phyloP scores from a whole-genome alignment of 805 yeast species.

The Hanseniaspora clermontiae region DNA sequence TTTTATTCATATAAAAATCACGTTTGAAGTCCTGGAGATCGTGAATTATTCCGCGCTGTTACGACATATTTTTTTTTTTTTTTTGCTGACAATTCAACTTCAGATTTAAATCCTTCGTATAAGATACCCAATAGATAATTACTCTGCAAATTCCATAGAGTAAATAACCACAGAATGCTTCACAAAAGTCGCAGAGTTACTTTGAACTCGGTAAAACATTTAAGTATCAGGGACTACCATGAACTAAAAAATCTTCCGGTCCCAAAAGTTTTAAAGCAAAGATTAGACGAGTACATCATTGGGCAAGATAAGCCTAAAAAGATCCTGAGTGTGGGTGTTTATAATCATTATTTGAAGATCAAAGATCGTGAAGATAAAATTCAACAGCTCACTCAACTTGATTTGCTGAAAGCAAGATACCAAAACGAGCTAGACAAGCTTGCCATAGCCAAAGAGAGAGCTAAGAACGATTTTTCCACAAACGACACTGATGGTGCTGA shows the following conservation, averaged over 20 bases:
- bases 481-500: slow-evolving; percentile 16
- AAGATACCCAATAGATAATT: not conserved
- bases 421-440: slow-evolving; percentile 6
- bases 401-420: slow-evolving; percentile 18
- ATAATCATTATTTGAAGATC: slow-evolving; percentile 42
- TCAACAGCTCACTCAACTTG: slow-evolving; percentile 23
- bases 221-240: too few relatives aligned
- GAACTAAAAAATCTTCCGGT: slow-evolving; percentile 29
- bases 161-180: not conserved
- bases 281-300: slow-evolving; percentile 40
- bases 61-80: not conserved
- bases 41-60: not conserved
- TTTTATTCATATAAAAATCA: too few relatives aligned
- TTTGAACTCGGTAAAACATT: not conserved
- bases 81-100: too few relatives aligned
- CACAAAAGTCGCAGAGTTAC: too few relatives aligned
- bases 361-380: slow-evolving; percentile 31
- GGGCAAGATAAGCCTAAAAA: slow-evolving; percentile 47
- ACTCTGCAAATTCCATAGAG: not conserved
- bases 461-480: slow-evolving; percentile 20
- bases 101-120: not conserved
- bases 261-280: slow-evolving; percentile 35
- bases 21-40: not conserved
- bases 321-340: slow-evolving; percentile 49
- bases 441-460: slow-evolving; percentile 18